A percentile compares a stretch with the other conserved stretches of the same genome.
phyloP scores from a whole-genome alignment of 208 protist genomes.

The Trypanosoma rangeli region DNA sequence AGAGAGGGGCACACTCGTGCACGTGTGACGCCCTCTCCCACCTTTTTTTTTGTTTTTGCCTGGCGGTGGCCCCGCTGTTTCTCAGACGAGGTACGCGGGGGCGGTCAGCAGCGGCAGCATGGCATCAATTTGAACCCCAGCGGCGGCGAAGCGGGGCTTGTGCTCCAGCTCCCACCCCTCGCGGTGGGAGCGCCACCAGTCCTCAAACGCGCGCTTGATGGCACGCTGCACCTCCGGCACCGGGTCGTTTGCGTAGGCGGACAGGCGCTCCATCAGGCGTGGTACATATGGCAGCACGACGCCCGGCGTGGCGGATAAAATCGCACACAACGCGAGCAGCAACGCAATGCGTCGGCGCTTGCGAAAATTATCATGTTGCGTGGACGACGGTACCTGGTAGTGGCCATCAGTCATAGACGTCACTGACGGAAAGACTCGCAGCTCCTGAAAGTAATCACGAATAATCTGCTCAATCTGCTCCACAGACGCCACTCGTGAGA shows the following conservation, averaged over 20 bases:
- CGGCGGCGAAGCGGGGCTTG: conserved; percentile 52
- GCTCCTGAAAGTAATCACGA: conserved; percentile 35
- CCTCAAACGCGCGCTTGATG: conserved; percentile 58
- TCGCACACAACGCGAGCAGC: conserved; percentile 66
- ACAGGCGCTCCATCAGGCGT: conserved; percentile 53
- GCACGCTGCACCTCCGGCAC: conserved; percentile 42
- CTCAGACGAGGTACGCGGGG: conserved; percentile 69
- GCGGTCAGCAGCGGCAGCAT: conserved; percentile 51
- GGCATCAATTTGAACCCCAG: conserved; percentile 55
- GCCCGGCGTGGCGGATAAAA: conserved; percentile 51
- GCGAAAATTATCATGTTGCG: conserved; percentile 1
- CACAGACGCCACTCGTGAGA: conserved; percentile 68
- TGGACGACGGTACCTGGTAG: background rate
- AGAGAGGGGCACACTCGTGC: no score
- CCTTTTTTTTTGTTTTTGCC: background rate
- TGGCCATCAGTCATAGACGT: background rate
- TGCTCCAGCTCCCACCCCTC: conserved; percentile 69
- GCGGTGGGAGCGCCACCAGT: conserved; percentile 81
- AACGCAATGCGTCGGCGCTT: conserved; percentile 40
- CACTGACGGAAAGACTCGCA: conserved; percentile 28
- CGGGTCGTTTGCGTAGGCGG: conserved; percentile 32
- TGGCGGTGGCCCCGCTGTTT: background rate
- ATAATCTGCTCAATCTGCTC: conserved; percentile 58
- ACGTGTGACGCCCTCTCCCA: no score
- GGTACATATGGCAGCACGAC: conserved; percentile 56